phyloP scores from a whole-genome alignment of 2,329 filamentous ascomycete genomes.

The Trichophyton rubrum region DNA sequence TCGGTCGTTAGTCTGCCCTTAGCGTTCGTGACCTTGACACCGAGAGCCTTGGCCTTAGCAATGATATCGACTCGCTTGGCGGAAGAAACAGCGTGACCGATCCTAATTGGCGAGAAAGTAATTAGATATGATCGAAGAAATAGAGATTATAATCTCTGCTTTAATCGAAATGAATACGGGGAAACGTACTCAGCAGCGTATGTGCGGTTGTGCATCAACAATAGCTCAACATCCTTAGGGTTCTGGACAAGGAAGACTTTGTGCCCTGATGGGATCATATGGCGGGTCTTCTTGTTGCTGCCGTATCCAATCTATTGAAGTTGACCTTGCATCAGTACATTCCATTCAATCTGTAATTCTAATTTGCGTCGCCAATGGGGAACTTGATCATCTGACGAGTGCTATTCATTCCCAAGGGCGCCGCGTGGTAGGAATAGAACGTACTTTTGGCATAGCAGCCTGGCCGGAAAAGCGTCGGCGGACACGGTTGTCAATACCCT shows the following conservation, averaged over 20 bases:
- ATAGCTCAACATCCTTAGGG: slow-evolving; percentile 84
- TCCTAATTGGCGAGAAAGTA: slow-evolving; percentile 44
- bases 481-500: slow-evolving; percentile 99
- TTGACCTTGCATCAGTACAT: not conserved
- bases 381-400: not conserved
- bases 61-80: slow-evolving; percentile 98
- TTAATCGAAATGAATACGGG: not conserved
- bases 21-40: slow-evolving; percentile 99
- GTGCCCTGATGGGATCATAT: slow-evolving; percentile 98
- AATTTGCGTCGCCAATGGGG: not conserved
- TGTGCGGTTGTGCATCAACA: slow-evolving; percentile 99
- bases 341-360: not conserved
- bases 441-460: slow-evolving; percentile 95
- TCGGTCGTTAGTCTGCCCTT: slow-evolving; percentile 99
- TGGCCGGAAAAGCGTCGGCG: slow-evolving; percentile 94
- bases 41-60: slow-evolving; percentile 90
- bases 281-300: slow-evolving; percentile 98
- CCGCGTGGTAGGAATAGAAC: slow-evolving; percentile 28
- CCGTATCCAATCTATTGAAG: slow-evolving; percentile 79
- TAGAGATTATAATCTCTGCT: not conserved
- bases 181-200: slow-evolving; percentile 89
- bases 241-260: slow-evolving; percentile 99
- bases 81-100: slow-evolving; percentile 94
- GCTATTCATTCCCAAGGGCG: not conserved
- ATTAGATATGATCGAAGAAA: slow-evolving; percentile 22